These are phyloP conservation scores for Carnegiea gigantea DNA, from an alignment of 179 eudicot species.

Conservation along the genomic window DNA sequence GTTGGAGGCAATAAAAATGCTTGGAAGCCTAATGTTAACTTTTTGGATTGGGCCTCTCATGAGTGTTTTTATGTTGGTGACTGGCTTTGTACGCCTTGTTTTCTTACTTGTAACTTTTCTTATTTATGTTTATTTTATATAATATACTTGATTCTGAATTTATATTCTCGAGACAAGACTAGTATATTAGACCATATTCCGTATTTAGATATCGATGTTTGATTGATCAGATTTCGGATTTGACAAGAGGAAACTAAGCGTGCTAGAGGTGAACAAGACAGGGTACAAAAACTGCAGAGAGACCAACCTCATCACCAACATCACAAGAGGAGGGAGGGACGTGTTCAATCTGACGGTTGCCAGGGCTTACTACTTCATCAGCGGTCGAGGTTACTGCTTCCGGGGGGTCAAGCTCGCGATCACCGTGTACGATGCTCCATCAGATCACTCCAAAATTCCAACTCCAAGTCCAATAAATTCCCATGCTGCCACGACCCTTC, in stretches of 20 bases:
- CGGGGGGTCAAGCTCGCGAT: slow-evolving; percentile 55
- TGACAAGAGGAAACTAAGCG: slow-evolving; percentile 47
- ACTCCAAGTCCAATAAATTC: neutral
- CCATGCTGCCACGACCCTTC: neutral
- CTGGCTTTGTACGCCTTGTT: slow-evolving; percentile 50
- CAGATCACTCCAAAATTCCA: neutral
- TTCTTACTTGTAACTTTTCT: too few species aligned
- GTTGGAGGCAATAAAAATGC: slow-evolving; percentile 31
- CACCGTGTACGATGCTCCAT: slow-evolving; percentile 33
- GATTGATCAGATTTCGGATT: slow-evolving; percentile 43
- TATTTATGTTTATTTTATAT: neutral
- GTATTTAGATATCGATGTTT: too few species aligned
- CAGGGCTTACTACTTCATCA: slow-evolving; percentile 54
- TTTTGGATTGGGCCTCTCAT: slow-evolving; percentile 45
- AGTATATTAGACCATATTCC: too few species aligned
- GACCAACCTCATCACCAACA: slow-evolving; percentile 42
- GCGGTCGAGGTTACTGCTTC: slow-evolving; percentile 59
- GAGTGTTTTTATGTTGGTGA: slow-evolving; percentile 52
- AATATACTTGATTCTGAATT: too few species aligned
- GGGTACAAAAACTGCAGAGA: slow-evolving; percentile 45
- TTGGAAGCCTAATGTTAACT: slow-evolving; percentile 49
- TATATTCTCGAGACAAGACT: too few species aligned
- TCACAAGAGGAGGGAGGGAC: slow-evolving; percentile 64
- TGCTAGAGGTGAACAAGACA: slow-evolving; percentile 58
- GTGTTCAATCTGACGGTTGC: slow-evolving; percentile 54